A percentile compares a stretch with the other conserved stretches of the same genome.
phyloP scores from a whole-genome alignment of 139 green algal species.

The Coelastrella sp. region DNA sequence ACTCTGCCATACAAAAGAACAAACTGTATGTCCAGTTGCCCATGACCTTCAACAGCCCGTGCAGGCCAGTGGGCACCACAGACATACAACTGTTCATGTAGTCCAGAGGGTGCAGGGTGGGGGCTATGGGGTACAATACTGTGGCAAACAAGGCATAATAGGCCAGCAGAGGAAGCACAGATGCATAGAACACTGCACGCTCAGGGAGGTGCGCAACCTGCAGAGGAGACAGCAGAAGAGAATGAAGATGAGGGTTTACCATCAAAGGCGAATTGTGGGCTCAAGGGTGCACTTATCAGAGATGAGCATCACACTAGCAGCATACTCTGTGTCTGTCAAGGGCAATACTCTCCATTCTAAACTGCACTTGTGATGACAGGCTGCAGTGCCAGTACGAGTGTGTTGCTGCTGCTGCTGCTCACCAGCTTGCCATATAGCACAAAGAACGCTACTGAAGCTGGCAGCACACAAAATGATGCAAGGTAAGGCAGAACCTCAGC shows the following conservation, averaged over 20 bases:
- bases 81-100: slow-evolving; percentile 56
- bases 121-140: slow-evolving; percentile 78
- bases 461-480: slow-evolving; percentile 80
- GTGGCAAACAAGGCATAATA: slow-evolving; percentile 84
- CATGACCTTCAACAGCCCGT: slow-evolving; percentile 78
- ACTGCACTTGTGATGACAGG: not conserved
- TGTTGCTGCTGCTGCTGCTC: not conserved
- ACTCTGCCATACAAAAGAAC: slow-evolving; percentile 88
- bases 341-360: not conserved
- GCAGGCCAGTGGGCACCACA: slow-evolving; percentile 70
- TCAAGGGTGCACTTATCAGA: too few relatives aligned
- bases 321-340: too few relatives aligned
- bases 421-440: slow-evolving; percentile 69
- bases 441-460: slow-evolving; percentile 83
- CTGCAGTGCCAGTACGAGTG: not conserved
- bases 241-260: not conserved
- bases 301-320: too few relatives aligned
- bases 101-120: slow-evolving; percentile 76
- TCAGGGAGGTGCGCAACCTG: slow-evolving; percentile 67
- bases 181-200: slow-evolving; percentile 75
- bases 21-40: slow-evolving; percentile 89
- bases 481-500: slow-evolving; percentile 90
- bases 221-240: not conserved
- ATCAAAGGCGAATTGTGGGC: not conserved
- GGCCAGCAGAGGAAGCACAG: slow-evolving; percentile 72